phyloP scores from a whole-genome alignment of 2,329 filamentous ascomycete species.

The Cercospora zeina region DNA sequence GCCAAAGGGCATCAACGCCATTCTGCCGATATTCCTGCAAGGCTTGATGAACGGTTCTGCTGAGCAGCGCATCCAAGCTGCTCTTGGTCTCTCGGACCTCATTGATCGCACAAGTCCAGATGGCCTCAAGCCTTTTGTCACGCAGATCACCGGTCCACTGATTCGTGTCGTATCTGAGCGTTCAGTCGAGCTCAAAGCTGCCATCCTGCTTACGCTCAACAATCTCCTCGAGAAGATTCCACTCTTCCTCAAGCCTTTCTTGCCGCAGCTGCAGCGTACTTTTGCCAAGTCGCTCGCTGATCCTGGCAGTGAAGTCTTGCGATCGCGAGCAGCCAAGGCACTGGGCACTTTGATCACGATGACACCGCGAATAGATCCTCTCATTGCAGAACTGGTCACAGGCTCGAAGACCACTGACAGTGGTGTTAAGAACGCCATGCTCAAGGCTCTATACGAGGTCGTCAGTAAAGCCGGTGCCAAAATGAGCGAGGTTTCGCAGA shows the following conservation, averaged over 20 bases:
- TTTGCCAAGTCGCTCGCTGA: constrained; percentile 96
- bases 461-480: constrained; percentile 90
- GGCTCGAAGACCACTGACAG: constrained; percentile 86
- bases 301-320: constrained; percentile 81
- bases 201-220: constrained; percentile 90
- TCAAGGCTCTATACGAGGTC: constrained; percentile 94
- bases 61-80: constrained; percentile 88
- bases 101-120: constrained; percentile 88
- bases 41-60: constrained; percentile 94
- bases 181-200: constrained; percentile 92
- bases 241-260: constrained; percentile 88
- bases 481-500: constrained; percentile 88
- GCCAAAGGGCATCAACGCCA: constrained; percentile 95
- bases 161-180: constrained; percentile 97
- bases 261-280: constrained; percentile 92
- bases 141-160: constrained; percentile 93
- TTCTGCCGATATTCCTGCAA: constrained; percentile 95
- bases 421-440: constrained; percentile 91
- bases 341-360: constrained; percentile 93
- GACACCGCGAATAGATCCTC: constrained; percentile 89
- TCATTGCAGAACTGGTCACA: constrained; percentile 90
- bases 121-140: constrained; percentile 89
- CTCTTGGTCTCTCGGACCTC: constrained; percentile 91
- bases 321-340: constrained; percentile 87
- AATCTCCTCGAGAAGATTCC: constrained; percentile 97